These are phyloP conservation scores for Ceratocystis ficicola DNA, from an alignment of 2,329 filamentous ascomycete genomes.

Conservation along the genomic window DNA sequence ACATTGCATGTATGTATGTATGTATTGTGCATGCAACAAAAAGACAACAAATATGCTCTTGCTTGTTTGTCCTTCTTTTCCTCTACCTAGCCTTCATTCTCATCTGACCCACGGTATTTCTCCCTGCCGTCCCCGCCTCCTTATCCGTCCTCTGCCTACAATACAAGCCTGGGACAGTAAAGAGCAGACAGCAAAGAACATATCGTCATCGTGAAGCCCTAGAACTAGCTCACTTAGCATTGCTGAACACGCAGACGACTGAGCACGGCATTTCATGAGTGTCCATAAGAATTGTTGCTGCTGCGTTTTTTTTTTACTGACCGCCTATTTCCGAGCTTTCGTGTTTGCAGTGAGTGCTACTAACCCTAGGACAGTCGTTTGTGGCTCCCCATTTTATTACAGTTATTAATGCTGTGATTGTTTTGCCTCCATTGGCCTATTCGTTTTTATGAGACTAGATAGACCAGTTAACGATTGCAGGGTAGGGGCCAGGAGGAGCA, in stretches of 20 bases:
- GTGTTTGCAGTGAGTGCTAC: no score
- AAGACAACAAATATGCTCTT: not conserved
- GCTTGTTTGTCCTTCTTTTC: not conserved
- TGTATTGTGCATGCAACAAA: slow-evolving; percentile 2
- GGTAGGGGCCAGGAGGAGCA: not conserved
- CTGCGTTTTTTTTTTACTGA: not conserved
- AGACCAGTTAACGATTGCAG: not conserved
- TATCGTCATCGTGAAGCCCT: not conserved
- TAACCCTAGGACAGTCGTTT: no score
- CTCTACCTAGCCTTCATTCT: not conserved
- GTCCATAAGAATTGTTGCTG: not conserved
- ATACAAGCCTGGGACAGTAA: not conserved
- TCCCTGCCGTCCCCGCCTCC: not conserved
- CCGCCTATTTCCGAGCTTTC: not conserved
- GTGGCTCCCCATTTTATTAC: not conserved
- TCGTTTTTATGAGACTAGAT: not conserved
- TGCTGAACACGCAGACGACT: not conserved
- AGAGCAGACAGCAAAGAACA: not conserved
- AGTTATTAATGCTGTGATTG: not conserved
- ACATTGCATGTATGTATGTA: slow-evolving; percentile 1
- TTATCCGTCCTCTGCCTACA: not conserved
- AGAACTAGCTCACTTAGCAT: not conserved
- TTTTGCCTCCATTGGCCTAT: not conserved
- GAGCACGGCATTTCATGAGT: not conserved
- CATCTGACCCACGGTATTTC: not conserved